A percentile compares a stretch with the other conserved stretches of the same genome.
Evolutionary conservation across 805 yeast genomes (phyloP).

Genomic region (Blastobotrys mokoenaii): DNA sequence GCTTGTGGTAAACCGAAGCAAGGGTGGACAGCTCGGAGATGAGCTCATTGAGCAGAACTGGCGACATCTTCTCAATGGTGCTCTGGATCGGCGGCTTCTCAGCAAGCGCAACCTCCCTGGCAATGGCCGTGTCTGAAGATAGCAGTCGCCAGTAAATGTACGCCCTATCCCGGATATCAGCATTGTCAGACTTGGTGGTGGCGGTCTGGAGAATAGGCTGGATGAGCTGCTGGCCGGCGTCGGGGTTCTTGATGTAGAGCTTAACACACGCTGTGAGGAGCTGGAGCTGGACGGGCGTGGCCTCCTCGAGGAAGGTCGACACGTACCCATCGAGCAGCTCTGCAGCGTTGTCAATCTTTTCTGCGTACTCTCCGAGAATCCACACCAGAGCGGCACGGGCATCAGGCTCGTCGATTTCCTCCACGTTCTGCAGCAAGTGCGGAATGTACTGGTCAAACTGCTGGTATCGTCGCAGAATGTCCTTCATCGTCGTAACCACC

Average conservation of each 20-base stretch:
- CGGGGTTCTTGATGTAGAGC: slow-evolving; percentile 53
- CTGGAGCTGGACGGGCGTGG: slow-evolving; percentile 68
- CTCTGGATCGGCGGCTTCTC: slow-evolving; percentile 65
- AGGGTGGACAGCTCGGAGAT: slow-evolving; percentile 72
- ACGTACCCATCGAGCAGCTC: slow-evolving; percentile 36
- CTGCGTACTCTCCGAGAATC: slow-evolving; percentile 76
- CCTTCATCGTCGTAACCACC: slow-evolving; percentile 64
- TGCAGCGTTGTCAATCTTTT: slow-evolving; percentile 36
- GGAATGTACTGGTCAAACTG: slow-evolving; percentile 47
- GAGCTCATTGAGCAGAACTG: slow-evolving; percentile 57
- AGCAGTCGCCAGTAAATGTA: slow-evolving; percentile 81
- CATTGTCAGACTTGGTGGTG: slow-evolving; percentile 71
- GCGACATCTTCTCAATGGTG: slow-evolving; percentile 64
- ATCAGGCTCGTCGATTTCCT: slow-evolving; percentile 70
- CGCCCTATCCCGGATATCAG: slow-evolving; percentile 83
- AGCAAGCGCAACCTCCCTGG: slow-evolving; percentile 48
- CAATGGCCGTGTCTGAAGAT: slow-evolving; percentile 74
- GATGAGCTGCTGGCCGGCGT: slow-evolving; percentile 56
- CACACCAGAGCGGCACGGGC: slow-evolving; percentile 71
- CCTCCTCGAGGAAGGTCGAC: slow-evolving; percentile 51
- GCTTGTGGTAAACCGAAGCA: slow-evolving; percentile 84
- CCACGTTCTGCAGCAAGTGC: slow-evolving; percentile 37
- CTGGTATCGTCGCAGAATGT: slow-evolving; percentile 65
- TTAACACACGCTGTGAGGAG: slow-evolving; percentile 71
- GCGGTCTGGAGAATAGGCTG: slow-evolving; percentile 68